Percentiles rank a stretch among this genome's conserved stretches.
Conservation (phyloP, 2,329 filamentous ascomycete species). For the Ascochyta lentis region DNA sequence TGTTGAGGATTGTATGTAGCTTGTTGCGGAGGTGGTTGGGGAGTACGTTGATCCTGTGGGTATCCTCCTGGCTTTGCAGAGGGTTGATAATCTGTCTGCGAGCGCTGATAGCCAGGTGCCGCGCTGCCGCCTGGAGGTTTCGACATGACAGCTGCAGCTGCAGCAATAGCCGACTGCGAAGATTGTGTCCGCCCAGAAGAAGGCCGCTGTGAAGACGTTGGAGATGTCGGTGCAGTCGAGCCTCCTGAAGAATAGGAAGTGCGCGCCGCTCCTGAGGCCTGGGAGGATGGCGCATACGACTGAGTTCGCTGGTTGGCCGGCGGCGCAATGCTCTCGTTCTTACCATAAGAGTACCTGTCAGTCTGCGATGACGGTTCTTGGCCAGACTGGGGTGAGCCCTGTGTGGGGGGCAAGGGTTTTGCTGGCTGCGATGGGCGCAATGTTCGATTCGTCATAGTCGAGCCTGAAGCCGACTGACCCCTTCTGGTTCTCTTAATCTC, state of each 20-base stretch:
- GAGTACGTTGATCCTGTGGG: slow-evolving; percentile 49
- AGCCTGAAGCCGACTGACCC: slow-evolving; percentile 62
- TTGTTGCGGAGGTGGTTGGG: slow-evolving; percentile 53
- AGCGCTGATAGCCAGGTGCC: slow-evolving; percentile 53
- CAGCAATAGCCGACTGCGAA: slow-evolving; percentile 49
- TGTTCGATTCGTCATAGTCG: slow-evolving; percentile 54
- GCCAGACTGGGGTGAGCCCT: slow-evolving; percentile 40
- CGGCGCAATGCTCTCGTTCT: slow-evolving; percentile 35
- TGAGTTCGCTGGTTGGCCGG: slow-evolving; percentile 49
- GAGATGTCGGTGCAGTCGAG: slow-evolving; percentile 53
- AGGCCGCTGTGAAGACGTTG: slow-evolving; percentile 54
- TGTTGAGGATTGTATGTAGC: slow-evolving; percentile 79
- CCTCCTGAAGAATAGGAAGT: slow-evolving; percentile 51
- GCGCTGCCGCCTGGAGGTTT: slow-evolving; percentile 44
- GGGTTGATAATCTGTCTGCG: slow-evolving; percentile 53
- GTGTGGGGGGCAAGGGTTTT: slow-evolving; percentile 53
- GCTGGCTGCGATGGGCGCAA: slow-evolving; percentile 46
- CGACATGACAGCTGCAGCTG: slow-evolving; percentile 56
- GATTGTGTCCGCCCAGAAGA: slow-evolving; percentile 58
- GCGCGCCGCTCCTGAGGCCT: slow-evolving; percentile 57
- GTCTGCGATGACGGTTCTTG: slow-evolving; percentile 48
- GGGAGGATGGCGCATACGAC: slow-evolving; percentile 49
- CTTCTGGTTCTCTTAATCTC: slow-evolving; percentile 83
- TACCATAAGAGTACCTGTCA: slow-evolving; percentile 16
- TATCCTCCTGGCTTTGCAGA: slow-evolving; percentile 43